Base-by-base conservation (phyloP, 2,329 filamentous ascomycete species). In the Pseudocercospora macadamiae region DNA sequence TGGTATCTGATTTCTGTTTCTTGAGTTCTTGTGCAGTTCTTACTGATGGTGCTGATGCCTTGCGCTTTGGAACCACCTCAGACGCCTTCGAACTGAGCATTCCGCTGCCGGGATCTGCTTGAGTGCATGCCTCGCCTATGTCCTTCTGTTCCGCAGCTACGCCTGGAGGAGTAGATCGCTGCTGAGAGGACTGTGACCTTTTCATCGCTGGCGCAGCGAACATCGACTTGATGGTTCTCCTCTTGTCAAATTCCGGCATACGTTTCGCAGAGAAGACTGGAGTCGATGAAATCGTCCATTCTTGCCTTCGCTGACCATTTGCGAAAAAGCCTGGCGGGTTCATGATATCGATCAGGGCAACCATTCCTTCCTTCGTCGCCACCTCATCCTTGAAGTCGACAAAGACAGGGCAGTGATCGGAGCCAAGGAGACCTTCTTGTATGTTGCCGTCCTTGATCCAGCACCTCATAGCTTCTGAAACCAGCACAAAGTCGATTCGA, bases 401-500 rank as follows among this genome's bases (percentile, higher is more conserved):
- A 73, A 89, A 97, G 1, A 97, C 93, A 0, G 95, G 95, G 68
- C 95, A 99, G 74, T 99, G 95, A 71, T 99, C 95, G 1, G 93
- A 97, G 0, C 95, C 95, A 78, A 96, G 89, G 19, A 97, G 78
- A 0, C 93, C 93, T 74, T 96, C 91, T 72, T 97, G 95, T 28
- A 97, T 97, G 68, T 97, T 87, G 5, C 91, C 85, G 42, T 87
- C 85, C 23, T 78, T 80, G 68, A 96, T 89, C 91, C 93, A 97
- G 52, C 83, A 78, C 68, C 87, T 89, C 79, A 96, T 89, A 32
- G 84, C 83, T 37, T 88, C 80, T 64, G 87, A 95, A 72, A 91
- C 96, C 3, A 97, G 82, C 16, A 99, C 84, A 74, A 96, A 97
- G 74, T 99, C 95, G 67, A 97, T 97, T 32, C 95, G 86, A 55